phyloP scores from a whole-genome alignment of 305 asterid species.

The Fraxinus baroniana region DNA sequence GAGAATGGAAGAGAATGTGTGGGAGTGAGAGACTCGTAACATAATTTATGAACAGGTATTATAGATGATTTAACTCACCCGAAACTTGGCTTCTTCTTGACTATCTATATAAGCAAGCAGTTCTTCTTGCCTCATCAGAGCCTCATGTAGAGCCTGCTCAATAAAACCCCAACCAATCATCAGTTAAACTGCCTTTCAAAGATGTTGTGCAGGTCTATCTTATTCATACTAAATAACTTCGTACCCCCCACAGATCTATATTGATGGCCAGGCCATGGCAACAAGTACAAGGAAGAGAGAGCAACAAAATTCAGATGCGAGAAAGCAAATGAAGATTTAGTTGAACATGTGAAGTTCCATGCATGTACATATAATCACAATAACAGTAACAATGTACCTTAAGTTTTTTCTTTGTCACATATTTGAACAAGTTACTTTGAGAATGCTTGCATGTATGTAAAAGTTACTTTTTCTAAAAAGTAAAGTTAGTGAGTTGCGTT shows the following conservation, averaged over 20 bases:
- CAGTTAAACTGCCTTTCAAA: background rate
- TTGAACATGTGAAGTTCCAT: background rate
- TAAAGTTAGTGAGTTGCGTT: background rate
- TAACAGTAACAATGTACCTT: background rate
- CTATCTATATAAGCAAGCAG: conserved; percentile 91
- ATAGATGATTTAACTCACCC: conserved; percentile 47
- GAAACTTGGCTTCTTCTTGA: conserved; percentile 76
- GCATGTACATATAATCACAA: background rate
- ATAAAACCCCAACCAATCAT: background rate
- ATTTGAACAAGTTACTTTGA: background rate
- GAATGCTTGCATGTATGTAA: background rate
- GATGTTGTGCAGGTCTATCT: background rate
- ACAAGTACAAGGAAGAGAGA: background rate
- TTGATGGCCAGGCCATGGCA: background rate
- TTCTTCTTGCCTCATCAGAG: conserved; percentile 95
- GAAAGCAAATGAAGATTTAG: background rate
- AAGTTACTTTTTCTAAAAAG: background rate
- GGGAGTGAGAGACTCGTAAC: background rate
- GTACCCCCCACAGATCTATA: background rate
- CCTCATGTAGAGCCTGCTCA: conserved; percentile 87
- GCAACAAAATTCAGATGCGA: background rate
- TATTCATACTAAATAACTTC: background rate
- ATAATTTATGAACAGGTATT: background rate
- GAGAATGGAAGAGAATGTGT: background rate
- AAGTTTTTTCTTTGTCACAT: background rate